phyloP scores from a whole-genome alignment of 2,329 filamentous ascomycete species.

The Botryotinia convoluta region DNA sequence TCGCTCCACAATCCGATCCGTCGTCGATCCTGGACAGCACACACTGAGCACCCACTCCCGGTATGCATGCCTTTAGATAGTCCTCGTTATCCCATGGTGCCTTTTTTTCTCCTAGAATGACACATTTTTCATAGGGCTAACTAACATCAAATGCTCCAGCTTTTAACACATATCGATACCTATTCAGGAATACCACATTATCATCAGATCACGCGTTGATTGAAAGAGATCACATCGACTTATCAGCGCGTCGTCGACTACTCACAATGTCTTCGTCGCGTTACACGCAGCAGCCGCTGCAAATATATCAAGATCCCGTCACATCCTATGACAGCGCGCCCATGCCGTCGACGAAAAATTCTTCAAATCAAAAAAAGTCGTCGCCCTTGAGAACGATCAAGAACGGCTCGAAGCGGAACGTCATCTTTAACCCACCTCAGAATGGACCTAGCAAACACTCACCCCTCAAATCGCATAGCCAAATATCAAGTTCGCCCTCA shows the following conservation, averaged over 20 bases:
- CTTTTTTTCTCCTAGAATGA: conserved; percentile 20
- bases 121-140: conserved; percentile 27
- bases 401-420: conserved; percentile 53
- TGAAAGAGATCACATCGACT: conserved; percentile 6
- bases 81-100: conserved; percentile 25
- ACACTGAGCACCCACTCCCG: conserved; percentile 31
- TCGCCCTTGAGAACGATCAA: conserved; percentile 44
- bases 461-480: conserved; percentile 62
- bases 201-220: conserved; percentile 49
- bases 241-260: conserved; percentile 31
- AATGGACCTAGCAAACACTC: conserved; percentile 56
- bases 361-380: conserved; percentile 28
- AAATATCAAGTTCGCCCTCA: conserved; percentile 56
- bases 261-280: conserved; percentile 52
- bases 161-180: conserved; percentile 1
- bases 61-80: conserved; percentile 31
- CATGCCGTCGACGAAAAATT: conserved; percentile 35
- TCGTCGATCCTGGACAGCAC: conserved; percentile 33
- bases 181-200: conserved; percentile 47
- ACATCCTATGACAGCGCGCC: conserved; percentile 42
- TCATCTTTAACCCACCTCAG: conserved; percentile 62
- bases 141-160: conserved; percentile 31
- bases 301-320: conserved; percentile 58
- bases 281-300: conserved; percentile 50
- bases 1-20: conserved; percentile 38